These are phyloP conservation scores for Fusarium beomiforme DNA, from an alignment of 2,329 filamentous ascomycete genomes.

Conservation along the genomic window DNA sequence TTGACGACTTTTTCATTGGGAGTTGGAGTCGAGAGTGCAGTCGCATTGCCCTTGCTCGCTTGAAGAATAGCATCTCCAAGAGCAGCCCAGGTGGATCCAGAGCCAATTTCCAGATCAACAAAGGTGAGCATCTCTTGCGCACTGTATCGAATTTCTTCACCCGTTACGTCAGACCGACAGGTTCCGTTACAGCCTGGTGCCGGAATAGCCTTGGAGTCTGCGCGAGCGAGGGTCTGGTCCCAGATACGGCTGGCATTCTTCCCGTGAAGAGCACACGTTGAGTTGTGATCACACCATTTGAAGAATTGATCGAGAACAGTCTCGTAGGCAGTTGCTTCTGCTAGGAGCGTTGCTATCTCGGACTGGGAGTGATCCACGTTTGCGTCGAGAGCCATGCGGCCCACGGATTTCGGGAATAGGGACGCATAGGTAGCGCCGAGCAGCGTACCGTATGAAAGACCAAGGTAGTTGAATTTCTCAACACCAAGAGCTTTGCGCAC, in stretches of 20 bases:
- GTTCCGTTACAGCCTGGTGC: constrained; percentile 20
- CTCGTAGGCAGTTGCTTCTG: constrained; percentile 30
- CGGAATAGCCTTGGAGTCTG: constrained; percentile 23
- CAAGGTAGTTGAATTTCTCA: constrained; percentile 46
- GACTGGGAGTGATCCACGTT: constrained; percentile 40
- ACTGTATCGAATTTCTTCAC: constrained; percentile 37
- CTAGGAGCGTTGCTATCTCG: constrained; percentile 19
- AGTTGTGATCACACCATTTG: constrained; percentile 34
- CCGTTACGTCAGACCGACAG: constrained; percentile 33
- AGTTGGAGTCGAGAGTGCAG: constrained; percentile 21
- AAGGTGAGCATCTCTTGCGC: constrained; percentile 24
- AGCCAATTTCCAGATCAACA: constrained; percentile 1
- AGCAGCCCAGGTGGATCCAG: constrained; percentile 17
- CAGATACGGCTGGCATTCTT: constrained; percentile 26
- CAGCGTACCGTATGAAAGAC: constrained; percentile 51
- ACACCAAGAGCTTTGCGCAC: constrained; percentile 35
- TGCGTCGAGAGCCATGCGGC: constrained; percentile 43
- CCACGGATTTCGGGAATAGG: constrained; percentile 42
- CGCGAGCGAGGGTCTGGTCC: constrained; percentile 20
- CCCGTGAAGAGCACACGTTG: constrained; percentile 33
- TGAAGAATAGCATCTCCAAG: constrained; percentile 23
- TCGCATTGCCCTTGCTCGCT: constrained; percentile 35
- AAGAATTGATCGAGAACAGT: constrained; percentile 34
- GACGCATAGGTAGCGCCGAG: constrained; percentile 48
- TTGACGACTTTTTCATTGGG: neutral